Evolutionary conservation across 2,329 filamentous ascomycete species (phyloP), one percentile per base, ranked within the genome.

Genomic region (Fusarium burgessii): DNA sequence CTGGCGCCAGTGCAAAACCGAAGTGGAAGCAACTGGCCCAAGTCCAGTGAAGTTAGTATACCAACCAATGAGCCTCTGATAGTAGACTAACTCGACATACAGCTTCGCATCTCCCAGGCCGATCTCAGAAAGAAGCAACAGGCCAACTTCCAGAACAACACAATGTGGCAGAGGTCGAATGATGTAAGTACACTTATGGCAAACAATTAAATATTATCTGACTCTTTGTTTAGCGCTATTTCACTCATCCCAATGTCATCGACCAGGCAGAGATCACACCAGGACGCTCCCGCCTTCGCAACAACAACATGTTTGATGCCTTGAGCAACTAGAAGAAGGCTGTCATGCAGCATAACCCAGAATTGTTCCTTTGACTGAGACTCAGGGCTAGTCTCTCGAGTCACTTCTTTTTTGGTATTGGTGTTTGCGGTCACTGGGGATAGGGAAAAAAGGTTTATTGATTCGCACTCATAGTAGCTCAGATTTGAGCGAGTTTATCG

Each of bases 21-120:
- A 20, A 40, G 62, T 14, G 50, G 59, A 4, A 69, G 68, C 29
- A 73, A 68, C 18, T 80, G 78, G 78, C 66, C 64, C 10, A 78
- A 74, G 32, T 29, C 70, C 2, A 68, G 72, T 10, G 65, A 67
- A 46, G 75, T 76, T 52, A 69, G 72, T 41, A 12, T 7, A 25
- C 9, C 7, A 13, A 36, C 18, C 12, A 27, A 14, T 23, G n/a
- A 25, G 20, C 14, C 33, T 29, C 25, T 10, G 7, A 29, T 43
- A 25, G 25, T 25, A 46, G 41, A 29, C 50, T 59, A 52, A 58
- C 36, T 20, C 6, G 10, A 7, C 13, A 56, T 43, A 17, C 17
- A 76, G 74, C 13, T 38, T 18, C 69, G 65, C 10, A 68, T 75
- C 27, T 57, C 74, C 10, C 66, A 66, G 46, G 52, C 72, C 11